Conservation (phyloP, 306 rosid species). For the Abrus pulchellus region DNA sequence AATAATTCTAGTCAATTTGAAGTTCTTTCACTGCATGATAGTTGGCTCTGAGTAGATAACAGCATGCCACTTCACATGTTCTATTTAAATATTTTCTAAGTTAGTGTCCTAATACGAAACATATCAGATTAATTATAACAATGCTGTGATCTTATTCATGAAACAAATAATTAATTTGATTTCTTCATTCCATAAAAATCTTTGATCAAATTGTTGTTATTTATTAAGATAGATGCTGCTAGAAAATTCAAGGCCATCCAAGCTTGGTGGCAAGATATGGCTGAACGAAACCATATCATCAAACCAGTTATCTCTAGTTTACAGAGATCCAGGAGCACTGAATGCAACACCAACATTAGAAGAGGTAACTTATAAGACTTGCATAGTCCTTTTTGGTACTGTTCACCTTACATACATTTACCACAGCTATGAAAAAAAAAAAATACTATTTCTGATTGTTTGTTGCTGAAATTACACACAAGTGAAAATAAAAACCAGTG, state of each 20-base stretch:
- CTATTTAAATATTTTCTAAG: neutral
- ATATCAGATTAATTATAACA: constrained; percentile 6
- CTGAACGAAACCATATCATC: constrained; percentile 62
- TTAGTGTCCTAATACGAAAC: constrained; percentile 3
- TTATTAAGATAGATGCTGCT: constrained; percentile 64
- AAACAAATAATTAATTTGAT: constrained; percentile 19
- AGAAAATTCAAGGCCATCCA: constrained; percentile 85
- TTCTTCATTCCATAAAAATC: constrained; percentile 2
- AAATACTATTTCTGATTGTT: neutral
- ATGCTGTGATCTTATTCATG: constrained; percentile 12
- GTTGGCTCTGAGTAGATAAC: constrained; percentile 25
- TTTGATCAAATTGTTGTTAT: constrained; percentile 46
- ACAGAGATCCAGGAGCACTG: constrained; percentile 41
- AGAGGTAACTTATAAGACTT: constrained; percentile 60
- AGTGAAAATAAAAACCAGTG: constrained; percentile 23
- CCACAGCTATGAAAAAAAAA: neutral
- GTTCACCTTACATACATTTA: constrained; percentile 8
- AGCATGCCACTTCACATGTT: constrained; percentile 13
- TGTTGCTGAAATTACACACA: constrained; percentile 29
- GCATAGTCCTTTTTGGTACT: constrained; percentile 5
- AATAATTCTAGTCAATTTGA: constrained; percentile 27
- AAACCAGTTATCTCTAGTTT: constrained; percentile 54
- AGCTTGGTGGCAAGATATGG: constrained; percentile 96
- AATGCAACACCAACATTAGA: constrained; percentile 42
- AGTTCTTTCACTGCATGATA: constrained; percentile 35